phyloP scores from a whole-genome alignment of 2,329 filamentous ascomycete genomes.

The Penicillium crustosum region DNA sequence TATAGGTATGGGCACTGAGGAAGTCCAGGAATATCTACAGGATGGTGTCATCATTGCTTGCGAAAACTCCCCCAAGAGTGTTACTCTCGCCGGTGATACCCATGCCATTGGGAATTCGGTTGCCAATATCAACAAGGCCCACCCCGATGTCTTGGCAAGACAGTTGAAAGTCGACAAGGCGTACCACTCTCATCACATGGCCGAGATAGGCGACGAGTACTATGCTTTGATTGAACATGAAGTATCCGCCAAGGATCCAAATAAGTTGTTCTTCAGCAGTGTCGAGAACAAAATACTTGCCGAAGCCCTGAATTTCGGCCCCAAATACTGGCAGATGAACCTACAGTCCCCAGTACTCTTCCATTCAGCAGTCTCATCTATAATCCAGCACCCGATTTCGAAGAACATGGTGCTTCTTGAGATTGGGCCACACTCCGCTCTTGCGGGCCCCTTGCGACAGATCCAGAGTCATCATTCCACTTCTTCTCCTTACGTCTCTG shows the following conservation, averaged over 20 bases:
- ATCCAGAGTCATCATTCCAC: constrained; percentile 7
- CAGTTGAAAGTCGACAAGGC: constrained; percentile 17
- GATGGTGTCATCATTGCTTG: constrained; percentile 18
- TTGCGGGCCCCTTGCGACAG: constrained; percentile 32
- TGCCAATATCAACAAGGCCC: neutral
- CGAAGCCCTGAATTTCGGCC: neutral
- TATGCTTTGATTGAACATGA: constrained; percentile 1
- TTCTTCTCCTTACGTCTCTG: constrained; percentile 5
- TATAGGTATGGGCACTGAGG: constrained; percentile 12
- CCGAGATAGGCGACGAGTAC: constrained; percentile 12
- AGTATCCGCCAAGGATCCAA: constrained; percentile 1
- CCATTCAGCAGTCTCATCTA: constrained; percentile 8
- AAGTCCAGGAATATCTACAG: constrained; percentile 5
- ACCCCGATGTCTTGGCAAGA: constrained; percentile 9
- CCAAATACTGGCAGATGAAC: constrained; percentile 25
- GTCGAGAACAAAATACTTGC: constrained; percentile 6
- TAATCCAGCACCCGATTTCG: constrained; percentile 5
- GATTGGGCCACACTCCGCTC: constrained; percentile 39
- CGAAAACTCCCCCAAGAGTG: constrained; percentile 15
- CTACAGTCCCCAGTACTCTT: constrained; percentile 25
- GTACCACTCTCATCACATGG: constrained; percentile 25
- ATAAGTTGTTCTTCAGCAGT: constrained; percentile 16
- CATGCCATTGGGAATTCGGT: constrained; percentile 1
- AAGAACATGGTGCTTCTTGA: constrained; percentile 28
- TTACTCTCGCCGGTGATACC: constrained; percentile 19